phyloP scores from a whole-genome alignment of 768 basidiomycete genomes.

The Termitomyces sp. region DNA sequence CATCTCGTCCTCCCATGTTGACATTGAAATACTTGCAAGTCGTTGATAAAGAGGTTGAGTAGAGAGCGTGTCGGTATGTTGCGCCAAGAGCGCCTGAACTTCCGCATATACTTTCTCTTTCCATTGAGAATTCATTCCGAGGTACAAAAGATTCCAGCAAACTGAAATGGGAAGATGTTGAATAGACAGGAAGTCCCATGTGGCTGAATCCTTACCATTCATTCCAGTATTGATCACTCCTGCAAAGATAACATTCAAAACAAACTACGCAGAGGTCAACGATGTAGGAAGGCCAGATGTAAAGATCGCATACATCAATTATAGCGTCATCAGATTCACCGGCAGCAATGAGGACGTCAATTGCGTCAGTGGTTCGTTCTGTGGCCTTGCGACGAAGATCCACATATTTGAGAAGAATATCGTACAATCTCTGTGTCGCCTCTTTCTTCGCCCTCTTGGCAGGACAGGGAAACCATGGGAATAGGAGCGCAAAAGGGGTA shows the following conservation, averaged over 20 bases:
- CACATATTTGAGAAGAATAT: constrained; percentile 11
- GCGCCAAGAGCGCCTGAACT: constrained; percentile 23
- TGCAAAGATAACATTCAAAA: constrained; percentile 30
- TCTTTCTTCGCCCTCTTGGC: constrained; percentile 13
- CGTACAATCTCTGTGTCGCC: constrained; percentile 15
- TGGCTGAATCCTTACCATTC: constrained; percentile 18
- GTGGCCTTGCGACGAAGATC: constrained; percentile 11
- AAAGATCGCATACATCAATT: constrained; percentile 15
- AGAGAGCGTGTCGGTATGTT: constrained; percentile 21
- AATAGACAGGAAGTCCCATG: neutral
- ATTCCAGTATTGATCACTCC: constrained; percentile 31
- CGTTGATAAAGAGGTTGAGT: constrained; percentile 24
- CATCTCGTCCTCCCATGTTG: constrained; percentile 36
- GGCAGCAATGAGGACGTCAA: constrained; percentile 18
- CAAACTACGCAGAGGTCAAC: constrained; percentile 16
- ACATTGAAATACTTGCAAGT: constrained; percentile 28
- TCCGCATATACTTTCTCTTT: constrained; percentile 25
- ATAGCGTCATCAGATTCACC: constrained; percentile 19
- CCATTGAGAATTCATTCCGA: constrained; percentile 30
- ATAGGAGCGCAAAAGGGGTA: constrained; percentile 13
- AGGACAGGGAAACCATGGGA: constrained; percentile 21
- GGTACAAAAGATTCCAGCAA: constrained; percentile 31
- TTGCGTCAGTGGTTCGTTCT: constrained; percentile 12
- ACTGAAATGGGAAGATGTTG: constrained; percentile 16
- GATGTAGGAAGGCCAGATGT: neutral